phyloP scores from a whole-genome alignment of 1,284 basidiomycete genomes.

The Cutaneotrichosporon daszewskae region DNA sequence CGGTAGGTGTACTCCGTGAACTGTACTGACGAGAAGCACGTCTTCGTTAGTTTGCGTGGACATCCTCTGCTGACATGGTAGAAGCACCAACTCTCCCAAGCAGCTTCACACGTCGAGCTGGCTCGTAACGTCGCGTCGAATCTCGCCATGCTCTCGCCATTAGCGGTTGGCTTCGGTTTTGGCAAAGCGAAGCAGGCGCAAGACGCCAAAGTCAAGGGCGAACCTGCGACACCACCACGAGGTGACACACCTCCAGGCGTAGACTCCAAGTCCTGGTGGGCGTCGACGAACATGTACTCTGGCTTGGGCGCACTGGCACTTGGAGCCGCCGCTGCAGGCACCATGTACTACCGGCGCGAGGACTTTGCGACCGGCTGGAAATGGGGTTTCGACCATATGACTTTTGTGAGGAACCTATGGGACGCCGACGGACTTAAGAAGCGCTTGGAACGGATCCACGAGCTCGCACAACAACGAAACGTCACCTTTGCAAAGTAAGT shows the following conservation, averaged over 20 bases:
- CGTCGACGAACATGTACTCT: slow-evolving; percentile 25
- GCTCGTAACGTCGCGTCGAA: slow-evolving; percentile 55
- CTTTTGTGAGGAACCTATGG: slow-evolving; percentile 84
- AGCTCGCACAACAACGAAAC: slow-evolving; percentile 52
- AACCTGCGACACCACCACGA: not conserved
- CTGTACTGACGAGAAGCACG: slow-evolving; percentile 24
- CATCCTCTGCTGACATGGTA: slow-evolving; percentile 6
- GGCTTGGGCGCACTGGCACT: slow-evolving; percentile 59
- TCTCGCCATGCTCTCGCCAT: slow-evolving; percentile 55
- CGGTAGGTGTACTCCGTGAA: slow-evolving; percentile 42
- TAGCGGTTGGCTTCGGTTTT: slow-evolving; percentile 48
- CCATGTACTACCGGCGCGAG: slow-evolving; percentile 67
- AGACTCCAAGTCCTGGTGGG: slow-evolving; percentile 15
- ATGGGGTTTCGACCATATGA: slow-evolving; percentile 83
- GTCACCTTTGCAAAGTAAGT: slow-evolving; percentile 69
- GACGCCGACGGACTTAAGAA: slow-evolving; percentile 61
- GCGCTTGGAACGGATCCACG: slow-evolving; percentile 61
- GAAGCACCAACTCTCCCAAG: slow-evolving; percentile 75
- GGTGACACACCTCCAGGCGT: not conserved
- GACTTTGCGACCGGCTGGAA: slow-evolving; percentile 65
- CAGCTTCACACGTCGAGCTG: slow-evolving; percentile 63
- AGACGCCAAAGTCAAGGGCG: not conserved
- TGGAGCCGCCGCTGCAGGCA: slow-evolving; percentile 78
- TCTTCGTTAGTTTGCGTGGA: slow-evolving; percentile 32
- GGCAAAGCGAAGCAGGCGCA: slow-evolving; percentile 24